phyloP scores from a whole-genome alignment of 2,329 filamentous ascomycete genomes.

The Alternaria rosae region DNA sequence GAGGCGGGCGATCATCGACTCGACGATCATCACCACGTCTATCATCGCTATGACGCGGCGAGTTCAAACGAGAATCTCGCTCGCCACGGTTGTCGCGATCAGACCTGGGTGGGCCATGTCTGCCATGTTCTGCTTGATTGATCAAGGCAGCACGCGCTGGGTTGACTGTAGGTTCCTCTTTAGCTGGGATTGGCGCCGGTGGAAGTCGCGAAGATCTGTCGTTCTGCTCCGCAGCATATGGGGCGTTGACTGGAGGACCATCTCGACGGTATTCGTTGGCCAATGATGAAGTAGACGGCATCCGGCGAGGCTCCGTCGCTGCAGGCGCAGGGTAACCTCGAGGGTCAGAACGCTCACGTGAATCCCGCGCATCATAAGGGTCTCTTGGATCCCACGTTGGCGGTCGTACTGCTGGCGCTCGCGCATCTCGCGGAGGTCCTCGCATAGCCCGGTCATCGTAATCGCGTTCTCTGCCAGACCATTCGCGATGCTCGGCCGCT shows the following conservation, averaged over 20 bases:
- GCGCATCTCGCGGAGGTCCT: conserved; percentile 42
- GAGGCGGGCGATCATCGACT: conserved; percentile 32
- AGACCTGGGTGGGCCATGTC: conserved; percentile 35
- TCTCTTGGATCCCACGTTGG: conserved; percentile 39
- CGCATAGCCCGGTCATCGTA: conserved; percentile 48
- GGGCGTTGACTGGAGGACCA: conserved; percentile 21
- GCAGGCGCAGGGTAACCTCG: conserved; percentile 33
- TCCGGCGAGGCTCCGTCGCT: conserved; percentile 29
- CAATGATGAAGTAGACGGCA: conserved; percentile 31
- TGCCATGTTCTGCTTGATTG: conserved; percentile 38
- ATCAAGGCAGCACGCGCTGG: conserved; percentile 55
- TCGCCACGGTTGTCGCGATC: conserved; percentile 44
- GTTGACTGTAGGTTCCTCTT: conserved; percentile 46
- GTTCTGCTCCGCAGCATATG: conserved; percentile 33
- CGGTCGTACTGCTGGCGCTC: conserved; percentile 33
- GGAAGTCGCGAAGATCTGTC: conserved; percentile 30
- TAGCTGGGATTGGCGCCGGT: conserved; percentile 17
- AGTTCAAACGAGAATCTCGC: conserved; percentile 39
- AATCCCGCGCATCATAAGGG: conserved; percentile 37
- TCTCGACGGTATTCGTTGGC: conserved; percentile 42
- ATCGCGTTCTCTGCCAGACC: conserved; percentile 43
- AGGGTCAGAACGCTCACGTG: conserved; percentile 41
- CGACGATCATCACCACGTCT: conserved; percentile 39
- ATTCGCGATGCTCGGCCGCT: conserved; percentile 42
- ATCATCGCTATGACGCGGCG: conserved; percentile 36